phyloP scores from a whole-genome alignment of 371 early-diverging fungal genomes.

The Mortierella sp. region DNA sequence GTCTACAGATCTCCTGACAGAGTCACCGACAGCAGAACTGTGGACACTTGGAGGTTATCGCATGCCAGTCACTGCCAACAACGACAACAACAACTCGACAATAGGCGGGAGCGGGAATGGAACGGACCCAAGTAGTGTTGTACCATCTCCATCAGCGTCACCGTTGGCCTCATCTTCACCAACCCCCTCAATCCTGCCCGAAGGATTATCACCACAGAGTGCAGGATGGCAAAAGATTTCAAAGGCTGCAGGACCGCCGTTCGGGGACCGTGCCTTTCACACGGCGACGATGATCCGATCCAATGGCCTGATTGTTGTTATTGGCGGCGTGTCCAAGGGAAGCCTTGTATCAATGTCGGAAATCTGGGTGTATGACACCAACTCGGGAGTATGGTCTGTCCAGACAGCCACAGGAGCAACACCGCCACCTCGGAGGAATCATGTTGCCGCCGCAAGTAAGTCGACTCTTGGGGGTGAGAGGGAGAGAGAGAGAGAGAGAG shows the following conservation, averaged over 20 bases:
- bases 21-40: conserved; percentile 26
- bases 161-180: conserved; percentile 12
- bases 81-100: conserved; percentile 11
- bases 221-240: conserved; percentile 38
- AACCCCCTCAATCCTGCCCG: background rate
- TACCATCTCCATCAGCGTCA: conserved; percentile 5
- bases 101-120: background rate
- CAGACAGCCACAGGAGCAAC: conserved; percentile 48
- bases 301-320: conserved; percentile 36
- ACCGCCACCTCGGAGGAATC: conserved; percentile 38
- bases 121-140: too few species aligned
- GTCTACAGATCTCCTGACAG: conserved; percentile 19
- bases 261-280: conserved; percentile 24
- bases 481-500: too few species aligned
- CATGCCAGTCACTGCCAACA: background rate
- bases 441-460: conserved; percentile 47
- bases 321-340: conserved; percentile 42
- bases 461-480: too few species aligned
- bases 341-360: conserved; percentile 39
- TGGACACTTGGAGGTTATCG: conserved; percentile 44
- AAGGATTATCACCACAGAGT: conserved; percentile 29
- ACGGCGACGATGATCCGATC: conserved; percentile 44
- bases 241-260: conserved; percentile 3
- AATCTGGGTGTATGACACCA: conserved; percentile 40
- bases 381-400: conserved; percentile 38